A percentile compares a stretch with the other conserved stretches of the same genome.
These are phyloP conservation scores for Hypoxylon sp. DNA, from an alignment of 2,329 filamentous ascomycete genomes.

Conservation along the genomic window DNA sequence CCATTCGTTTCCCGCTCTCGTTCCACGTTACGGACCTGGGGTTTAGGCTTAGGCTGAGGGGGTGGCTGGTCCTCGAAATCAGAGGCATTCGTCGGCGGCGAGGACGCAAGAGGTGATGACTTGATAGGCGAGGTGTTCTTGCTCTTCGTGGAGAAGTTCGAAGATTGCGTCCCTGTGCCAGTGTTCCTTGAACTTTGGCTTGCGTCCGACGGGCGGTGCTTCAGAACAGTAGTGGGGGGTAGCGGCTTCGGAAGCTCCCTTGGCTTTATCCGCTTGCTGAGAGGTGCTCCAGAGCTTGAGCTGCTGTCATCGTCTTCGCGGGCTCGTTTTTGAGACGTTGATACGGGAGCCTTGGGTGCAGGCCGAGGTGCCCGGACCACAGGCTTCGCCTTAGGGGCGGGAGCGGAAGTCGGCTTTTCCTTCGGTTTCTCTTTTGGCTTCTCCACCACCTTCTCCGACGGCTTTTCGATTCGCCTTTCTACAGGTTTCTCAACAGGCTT, in stretches of 20 bases:
- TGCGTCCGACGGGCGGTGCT: constrained; percentile 65
- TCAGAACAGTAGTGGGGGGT: constrained; percentile 54
- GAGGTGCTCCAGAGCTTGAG: constrained; percentile 71
- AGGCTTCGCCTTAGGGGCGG: constrained; percentile 54
- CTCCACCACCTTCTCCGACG: constrained; percentile 32
- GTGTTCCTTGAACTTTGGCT: constrained; percentile 63
- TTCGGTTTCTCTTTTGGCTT: constrained; percentile 45
- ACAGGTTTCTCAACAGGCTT: constrained; percentile 37
- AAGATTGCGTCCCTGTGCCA: constrained; percentile 54
- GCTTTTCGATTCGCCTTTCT: constrained; percentile 36
- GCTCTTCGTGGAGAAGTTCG: constrained; percentile 61
- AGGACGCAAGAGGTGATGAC: constrained; percentile 76
- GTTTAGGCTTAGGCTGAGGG: constrained; percentile 36
- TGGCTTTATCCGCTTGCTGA: constrained; percentile 71
- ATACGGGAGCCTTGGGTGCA: constrained; percentile 54
- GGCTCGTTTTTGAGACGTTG: constrained; percentile 64
- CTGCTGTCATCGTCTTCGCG: constrained; percentile 70
- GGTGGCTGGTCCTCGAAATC: constrained; percentile 65
- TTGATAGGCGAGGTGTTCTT: constrained; percentile 73
- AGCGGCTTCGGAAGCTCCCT: constrained; percentile 57
- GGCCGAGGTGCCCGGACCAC: constrained; percentile 51
- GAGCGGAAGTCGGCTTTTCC: constrained; percentile 45
- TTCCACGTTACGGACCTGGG: constrained; percentile 47
- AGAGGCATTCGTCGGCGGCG: constrained; percentile 75
- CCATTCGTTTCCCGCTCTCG: constrained; percentile 48